These are phyloP conservation scores for Leishmania guyanensis DNA, from an alignment of 208 protist species.

Conservation along the genomic window DNA sequence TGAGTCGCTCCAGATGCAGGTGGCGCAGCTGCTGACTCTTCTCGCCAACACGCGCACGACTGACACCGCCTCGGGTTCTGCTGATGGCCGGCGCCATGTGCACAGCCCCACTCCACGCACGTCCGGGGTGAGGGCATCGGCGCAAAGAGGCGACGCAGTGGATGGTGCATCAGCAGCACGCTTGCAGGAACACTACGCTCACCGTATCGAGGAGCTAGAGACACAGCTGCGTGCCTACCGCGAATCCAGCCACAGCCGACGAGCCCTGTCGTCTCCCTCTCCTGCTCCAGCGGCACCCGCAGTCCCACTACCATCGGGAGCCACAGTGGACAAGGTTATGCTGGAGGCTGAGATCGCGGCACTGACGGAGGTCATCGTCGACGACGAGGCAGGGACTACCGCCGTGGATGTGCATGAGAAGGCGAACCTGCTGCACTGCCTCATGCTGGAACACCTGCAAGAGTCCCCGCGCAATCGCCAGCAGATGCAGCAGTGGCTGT, in stretches of 20 bases:
- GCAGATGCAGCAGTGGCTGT: conserved; percentile 73
- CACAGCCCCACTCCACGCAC: neutral
- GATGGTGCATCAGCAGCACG: neutral
- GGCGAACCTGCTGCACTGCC: conserved; percentile 63
- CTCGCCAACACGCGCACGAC: conserved; percentile 4
- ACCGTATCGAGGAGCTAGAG: conserved; percentile 15
- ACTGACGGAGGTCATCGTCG: conserved; percentile 50
- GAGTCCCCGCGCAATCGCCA: conserved; percentile 32
- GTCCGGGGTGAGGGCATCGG: neutral
- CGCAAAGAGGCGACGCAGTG: neutral
- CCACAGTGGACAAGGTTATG: neutral
- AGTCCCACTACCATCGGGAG: neutral
- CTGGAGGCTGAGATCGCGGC: conserved; percentile 30
- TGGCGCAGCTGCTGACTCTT: conserved; percentile 33
- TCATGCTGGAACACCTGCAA: conserved; percentile 58
- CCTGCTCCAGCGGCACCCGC: neutral
- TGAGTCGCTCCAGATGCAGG: conserved; percentile 34
- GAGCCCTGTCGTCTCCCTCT: neutral
- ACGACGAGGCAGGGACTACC: conserved; percentile 25
- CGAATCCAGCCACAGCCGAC: neutral
- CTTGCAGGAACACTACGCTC: neutral
- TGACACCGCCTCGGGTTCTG: neutral
- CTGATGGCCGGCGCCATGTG: neutral
- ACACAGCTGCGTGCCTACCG: conserved; percentile 18
- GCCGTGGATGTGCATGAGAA: conserved; percentile 53